Evolutionary conservation across 306 rosid genomes (phyloP).

Genomic region (Luffa acutangula): DNA sequence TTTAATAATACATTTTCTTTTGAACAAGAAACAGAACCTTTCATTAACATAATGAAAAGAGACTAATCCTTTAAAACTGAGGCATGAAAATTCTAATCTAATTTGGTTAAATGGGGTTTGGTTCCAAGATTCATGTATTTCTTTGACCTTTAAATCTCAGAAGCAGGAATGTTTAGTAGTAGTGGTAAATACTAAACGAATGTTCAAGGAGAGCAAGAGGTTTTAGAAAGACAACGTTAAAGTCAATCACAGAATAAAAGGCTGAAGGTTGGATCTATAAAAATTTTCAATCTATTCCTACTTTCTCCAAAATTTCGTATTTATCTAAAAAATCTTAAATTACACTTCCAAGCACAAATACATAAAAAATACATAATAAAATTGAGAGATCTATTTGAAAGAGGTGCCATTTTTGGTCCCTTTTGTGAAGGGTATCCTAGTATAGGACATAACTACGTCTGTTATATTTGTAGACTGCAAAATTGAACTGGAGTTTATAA

Average conservation of each 20-base stretch:
- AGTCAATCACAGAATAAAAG: background rate
- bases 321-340: background rate
- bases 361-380: background rate
- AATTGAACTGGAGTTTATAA: too few relatives aligned
- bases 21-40: too few relatives aligned
- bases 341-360: background rate
- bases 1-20: background rate
- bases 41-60: too few relatives aligned
- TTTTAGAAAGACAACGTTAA: background rate
- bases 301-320: background rate
- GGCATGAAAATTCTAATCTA: background rate
- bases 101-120: background rate
- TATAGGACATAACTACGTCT: too few relatives aligned
- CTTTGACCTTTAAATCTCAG: background rate
- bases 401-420: background rate
- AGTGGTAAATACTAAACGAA: background rate
- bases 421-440: too few relatives aligned
- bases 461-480: too few relatives aligned
- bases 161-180: too few relatives aligned
- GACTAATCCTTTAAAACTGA: background rate
- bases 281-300: background rate
- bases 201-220: background rate
- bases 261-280: background rate
- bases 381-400: background rate
- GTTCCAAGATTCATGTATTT: background rate